Conservation (phyloP, 1,139 yeast genomes). For the Candida anutae region DNA sequence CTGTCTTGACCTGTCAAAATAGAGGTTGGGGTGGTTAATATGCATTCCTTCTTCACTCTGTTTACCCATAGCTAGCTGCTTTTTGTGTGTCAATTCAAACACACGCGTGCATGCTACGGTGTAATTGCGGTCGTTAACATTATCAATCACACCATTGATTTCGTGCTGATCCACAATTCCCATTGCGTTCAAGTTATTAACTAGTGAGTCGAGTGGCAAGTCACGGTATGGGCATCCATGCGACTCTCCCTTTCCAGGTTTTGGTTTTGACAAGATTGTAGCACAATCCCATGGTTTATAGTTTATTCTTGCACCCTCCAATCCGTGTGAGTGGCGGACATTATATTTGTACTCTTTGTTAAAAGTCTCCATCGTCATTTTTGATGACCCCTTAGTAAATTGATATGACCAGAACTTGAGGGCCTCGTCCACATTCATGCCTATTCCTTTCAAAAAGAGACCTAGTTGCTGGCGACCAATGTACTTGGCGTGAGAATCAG, state of each 20-base stretch:
- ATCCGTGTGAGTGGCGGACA: slow-evolving; percentile 81
- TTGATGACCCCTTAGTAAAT: slow-evolving; percentile 47
- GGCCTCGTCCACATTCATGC: slow-evolving; percentile 82
- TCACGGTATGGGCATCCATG: slow-evolving; percentile 96
- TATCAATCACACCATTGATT: slow-evolving; percentile 55
- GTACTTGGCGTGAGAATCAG: slow-evolving; percentile 69
- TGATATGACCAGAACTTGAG: slow-evolving; percentile 74
- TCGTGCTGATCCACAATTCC: slow-evolving; percentile 63
- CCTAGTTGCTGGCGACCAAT: slow-evolving; percentile 82
- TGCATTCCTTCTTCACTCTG: slow-evolving; percentile 38
- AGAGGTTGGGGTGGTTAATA: slow-evolving; percentile 81
- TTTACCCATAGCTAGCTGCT: slow-evolving; percentile 25
- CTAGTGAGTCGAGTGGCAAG: slow-evolving; percentile 53
- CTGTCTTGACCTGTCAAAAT: slow-evolving; percentile 68
- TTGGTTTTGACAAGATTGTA: slow-evolving; percentile 63
- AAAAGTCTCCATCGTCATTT: slow-evolving; percentile 63
- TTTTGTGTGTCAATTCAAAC: slow-evolving; percentile 69
- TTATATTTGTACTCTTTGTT: slow-evolving; percentile 84
- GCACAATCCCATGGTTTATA: slow-evolving; percentile 84
- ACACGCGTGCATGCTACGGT: slow-evolving; percentile 88
- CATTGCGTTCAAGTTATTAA: slow-evolving; percentile 50
- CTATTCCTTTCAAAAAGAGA: slow-evolving; percentile 81
- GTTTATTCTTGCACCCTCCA: slow-evolving; percentile 83
- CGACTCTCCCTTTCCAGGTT: slow-evolving; percentile 62
- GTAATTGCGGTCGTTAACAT: slow-evolving; percentile 58